Evolutionary conservation across 2,329 filamentous ascomycete genomes (phyloP).

Genomic region (Colletotrichum horii): DNA sequence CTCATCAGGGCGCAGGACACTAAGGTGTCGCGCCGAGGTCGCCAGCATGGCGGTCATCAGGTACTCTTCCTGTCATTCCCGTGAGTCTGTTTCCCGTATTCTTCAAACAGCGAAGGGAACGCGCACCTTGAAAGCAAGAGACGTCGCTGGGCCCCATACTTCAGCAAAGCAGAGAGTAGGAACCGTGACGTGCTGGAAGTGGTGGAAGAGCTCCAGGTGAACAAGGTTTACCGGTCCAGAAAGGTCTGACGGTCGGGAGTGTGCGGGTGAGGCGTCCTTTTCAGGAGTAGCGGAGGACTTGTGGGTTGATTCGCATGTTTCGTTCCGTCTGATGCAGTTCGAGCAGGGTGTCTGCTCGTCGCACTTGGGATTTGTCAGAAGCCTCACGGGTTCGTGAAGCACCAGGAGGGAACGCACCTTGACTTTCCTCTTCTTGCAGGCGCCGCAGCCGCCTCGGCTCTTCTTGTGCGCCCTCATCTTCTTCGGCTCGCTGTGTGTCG

Average conservation of each 20-base stretch:
- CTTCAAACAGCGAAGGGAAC: not conserved
- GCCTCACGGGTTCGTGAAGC: not conserved
- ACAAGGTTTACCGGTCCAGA: constrained; percentile 28
- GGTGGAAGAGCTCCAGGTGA: constrained; percentile 36
- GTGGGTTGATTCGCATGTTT: not conserved
- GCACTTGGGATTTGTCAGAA: constrained; percentile 23
- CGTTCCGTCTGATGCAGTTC: constrained; percentile 30
- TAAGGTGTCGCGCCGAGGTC: constrained; percentile 26
- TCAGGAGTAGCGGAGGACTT: not conserved
- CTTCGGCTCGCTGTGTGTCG: not conserved
- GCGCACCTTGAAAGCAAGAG: constrained; percentile 30
- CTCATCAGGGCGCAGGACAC: constrained; percentile 11
- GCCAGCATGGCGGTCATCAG: constrained; percentile 30
- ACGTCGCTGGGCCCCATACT: constrained; percentile 30
- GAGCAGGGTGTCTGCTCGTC: constrained; percentile 31
- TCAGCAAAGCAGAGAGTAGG: constrained; percentile 30
- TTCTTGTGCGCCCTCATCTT: constrained; percentile 29
- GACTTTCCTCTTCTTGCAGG: constrained; percentile 33
- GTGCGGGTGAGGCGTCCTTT: not conserved
- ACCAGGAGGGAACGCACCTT: constrained; percentile 25
- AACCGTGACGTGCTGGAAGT: constrained; percentile 30
- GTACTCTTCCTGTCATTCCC: constrained; percentile 26
- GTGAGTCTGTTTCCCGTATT: not conserved
- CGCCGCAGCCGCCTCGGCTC: constrained; percentile 29
- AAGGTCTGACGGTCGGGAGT: not conserved